These are phyloP conservation scores for Hondaea fermentalgiana DNA, from an alignment of 108 stramenopile genomes.

Conservation along the genomic window DNA sequence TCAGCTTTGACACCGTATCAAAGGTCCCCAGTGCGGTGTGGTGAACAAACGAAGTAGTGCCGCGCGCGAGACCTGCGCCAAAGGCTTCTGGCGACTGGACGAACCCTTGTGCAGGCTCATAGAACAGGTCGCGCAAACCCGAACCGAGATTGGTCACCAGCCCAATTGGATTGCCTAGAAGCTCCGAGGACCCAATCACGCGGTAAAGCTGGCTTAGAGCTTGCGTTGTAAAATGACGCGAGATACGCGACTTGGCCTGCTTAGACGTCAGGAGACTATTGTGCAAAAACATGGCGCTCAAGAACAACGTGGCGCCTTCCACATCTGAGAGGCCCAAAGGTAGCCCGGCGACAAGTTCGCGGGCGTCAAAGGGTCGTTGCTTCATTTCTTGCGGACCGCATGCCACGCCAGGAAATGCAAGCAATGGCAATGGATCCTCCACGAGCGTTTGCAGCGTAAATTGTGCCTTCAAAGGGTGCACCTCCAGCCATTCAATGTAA, in stretches of 20 bases:
- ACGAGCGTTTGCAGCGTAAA: background rate
- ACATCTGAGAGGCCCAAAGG: background rate
- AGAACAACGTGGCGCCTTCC: background rate
- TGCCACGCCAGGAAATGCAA: background rate
- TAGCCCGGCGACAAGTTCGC: background rate
- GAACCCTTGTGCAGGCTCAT: background rate
- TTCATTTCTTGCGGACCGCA: background rate
- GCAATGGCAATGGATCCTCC: background rate
- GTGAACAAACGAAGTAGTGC: background rate
- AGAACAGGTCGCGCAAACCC: slow-evolving; percentile 4
- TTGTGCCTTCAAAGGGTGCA: background rate
- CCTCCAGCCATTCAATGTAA: background rate
- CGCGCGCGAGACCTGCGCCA: slow-evolving; percentile 13
- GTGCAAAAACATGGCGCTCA: background rate
- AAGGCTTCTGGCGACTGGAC: background rate
- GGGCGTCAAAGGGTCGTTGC: background rate
- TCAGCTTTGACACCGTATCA: background rate
- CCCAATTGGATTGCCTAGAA: background rate
- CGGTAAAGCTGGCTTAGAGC: background rate
- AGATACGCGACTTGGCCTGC: background rate
- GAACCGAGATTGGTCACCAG: background rate
- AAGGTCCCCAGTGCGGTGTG: background rate
- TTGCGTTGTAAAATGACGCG: background rate
- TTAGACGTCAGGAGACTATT: background rate
- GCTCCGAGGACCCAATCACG: background rate